A percentile compares a stretch with the other conserved stretches of the same genome.
These are phyloP conservation scores for Linnemannia schmuckeri DNA, from an alignment of 192 early-diverging fungal species.

Conservation along the genomic window DNA sequence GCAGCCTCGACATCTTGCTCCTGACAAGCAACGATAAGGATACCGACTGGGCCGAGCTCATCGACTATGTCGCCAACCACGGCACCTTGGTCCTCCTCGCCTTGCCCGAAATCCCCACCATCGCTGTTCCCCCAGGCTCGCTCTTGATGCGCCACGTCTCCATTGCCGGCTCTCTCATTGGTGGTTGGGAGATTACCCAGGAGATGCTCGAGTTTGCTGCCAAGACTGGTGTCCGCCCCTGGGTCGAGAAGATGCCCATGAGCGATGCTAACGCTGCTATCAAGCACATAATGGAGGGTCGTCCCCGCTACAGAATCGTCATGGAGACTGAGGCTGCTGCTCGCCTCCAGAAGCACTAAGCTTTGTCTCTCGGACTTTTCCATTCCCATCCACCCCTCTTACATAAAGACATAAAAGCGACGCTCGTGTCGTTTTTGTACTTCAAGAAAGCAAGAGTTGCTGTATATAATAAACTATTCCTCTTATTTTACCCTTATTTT, in stretches of 20 bases:
- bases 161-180: constrained; percentile 78
- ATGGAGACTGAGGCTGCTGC: constrained; percentile 69
- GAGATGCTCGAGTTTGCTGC: constrained; percentile 80
- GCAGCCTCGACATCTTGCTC: constrained; percentile 53
- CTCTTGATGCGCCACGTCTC: constrained; percentile 65
- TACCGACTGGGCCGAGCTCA: constrained; percentile 62
- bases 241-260: constrained; percentile 75
- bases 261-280: constrained; percentile 74
- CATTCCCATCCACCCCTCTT: neutral
- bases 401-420: neutral
- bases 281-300: constrained; percentile 69
- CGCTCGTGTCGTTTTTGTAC: neutral
- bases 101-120: constrained; percentile 68
- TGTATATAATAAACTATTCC: neutral
- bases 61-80: constrained; percentile 65
- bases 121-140: constrained; percentile 18
- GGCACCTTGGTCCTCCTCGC: constrained; percentile 78
- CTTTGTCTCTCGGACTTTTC: neutral
- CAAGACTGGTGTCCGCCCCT: constrained; percentile 72
- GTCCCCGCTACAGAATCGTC: constrained; percentile 80
- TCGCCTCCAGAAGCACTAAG: constrained; percentile 8
- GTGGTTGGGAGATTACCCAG: constrained; percentile 63
- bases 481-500: neutral
- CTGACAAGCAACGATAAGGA: constrained; percentile 46
- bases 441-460: neutral